Evolutionary conservation across 257 asterid genomes (phyloP).

Genomic region (Solanum boliviense): DNA sequence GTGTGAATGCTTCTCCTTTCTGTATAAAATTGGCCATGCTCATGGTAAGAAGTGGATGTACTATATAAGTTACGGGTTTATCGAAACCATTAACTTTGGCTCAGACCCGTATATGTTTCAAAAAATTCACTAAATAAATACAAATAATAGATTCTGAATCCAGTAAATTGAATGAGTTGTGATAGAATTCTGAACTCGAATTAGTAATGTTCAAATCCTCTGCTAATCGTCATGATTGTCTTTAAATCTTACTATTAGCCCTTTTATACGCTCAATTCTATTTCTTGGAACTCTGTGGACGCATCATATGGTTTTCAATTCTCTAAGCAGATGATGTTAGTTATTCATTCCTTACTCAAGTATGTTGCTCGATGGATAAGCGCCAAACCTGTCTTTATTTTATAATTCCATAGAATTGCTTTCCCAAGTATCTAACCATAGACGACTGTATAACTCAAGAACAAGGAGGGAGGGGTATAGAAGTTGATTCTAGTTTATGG

Average conservation of each 20-base stretch:
- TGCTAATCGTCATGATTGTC: not conserved
- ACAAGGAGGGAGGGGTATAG: not conserved
- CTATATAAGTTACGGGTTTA: not conserved
- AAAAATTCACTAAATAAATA: not conserved
- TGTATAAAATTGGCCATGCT: not conserved
- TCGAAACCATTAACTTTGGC: not conserved
- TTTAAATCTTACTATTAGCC: not conserved
- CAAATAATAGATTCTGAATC: not conserved
- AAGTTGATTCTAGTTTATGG: not conserved
- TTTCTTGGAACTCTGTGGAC: slow-evolving; percentile 27
- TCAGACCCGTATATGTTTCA: not conserved
- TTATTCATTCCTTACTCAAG: not conserved
- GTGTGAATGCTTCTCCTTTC: not conserved
- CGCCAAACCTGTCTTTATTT: not conserved
- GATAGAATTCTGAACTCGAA: not conserved
- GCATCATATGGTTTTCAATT: not conserved
- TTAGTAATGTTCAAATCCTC: not conserved
- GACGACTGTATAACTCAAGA: not conserved
- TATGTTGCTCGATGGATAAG: not conserved
- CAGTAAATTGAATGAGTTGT: not conserved
- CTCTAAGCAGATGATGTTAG: not conserved
- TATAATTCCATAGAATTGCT: not conserved
- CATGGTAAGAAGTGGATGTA: not conserved
- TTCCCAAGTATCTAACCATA: not conserved
- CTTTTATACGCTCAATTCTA: not conserved